phyloP scores from a whole-genome alignment of 768 basidiomycete species.

The Auriculariales sp. region DNA sequence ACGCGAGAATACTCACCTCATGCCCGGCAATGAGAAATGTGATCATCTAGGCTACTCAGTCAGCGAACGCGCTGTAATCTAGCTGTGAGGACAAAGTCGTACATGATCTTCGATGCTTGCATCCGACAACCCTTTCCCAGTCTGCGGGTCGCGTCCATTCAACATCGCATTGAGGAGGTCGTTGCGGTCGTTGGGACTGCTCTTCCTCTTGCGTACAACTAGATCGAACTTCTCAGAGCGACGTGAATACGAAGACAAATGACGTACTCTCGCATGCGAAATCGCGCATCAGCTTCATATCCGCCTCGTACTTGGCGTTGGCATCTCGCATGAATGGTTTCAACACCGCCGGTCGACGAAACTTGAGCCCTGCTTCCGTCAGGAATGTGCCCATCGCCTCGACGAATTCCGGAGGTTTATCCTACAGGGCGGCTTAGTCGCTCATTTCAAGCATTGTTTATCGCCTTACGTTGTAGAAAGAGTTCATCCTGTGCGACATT shows the following conservation, averaged over 20 bases:
- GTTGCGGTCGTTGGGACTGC: slow-evolving; percentile 22
- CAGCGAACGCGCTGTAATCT: background rate
- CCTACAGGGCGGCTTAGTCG: slow-evolving; percentile 10
- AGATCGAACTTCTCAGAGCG: background rate
- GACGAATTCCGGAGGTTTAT: slow-evolving; percentile 24
- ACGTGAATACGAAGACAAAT: background rate
- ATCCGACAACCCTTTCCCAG: slow-evolving; percentile 27
- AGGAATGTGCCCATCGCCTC: slow-evolving; percentile 28
- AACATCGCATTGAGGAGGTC: slow-evolving; percentile 35
- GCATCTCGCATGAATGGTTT: slow-evolving; percentile 20
- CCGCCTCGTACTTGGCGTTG: slow-evolving; percentile 24
- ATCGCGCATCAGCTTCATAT: slow-evolving; percentile 26
- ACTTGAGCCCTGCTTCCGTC: slow-evolving; percentile 21
- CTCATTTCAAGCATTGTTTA: too few relatives aligned
- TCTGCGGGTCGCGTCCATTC: slow-evolving; percentile 27
- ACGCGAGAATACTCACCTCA: slow-evolving; percentile 13
- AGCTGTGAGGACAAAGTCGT: slow-evolving; percentile 4
- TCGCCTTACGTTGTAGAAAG: slow-evolving; percentile 24
- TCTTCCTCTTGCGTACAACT: slow-evolving; percentile 26
- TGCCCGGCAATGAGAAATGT: slow-evolving; percentile 38
- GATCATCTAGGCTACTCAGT: slow-evolving; percentile 17
- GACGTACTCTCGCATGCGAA: slow-evolving; percentile 25
- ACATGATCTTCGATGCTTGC: slow-evolving; percentile 19
- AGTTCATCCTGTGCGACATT: slow-evolving; percentile 27
- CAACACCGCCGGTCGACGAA: slow-evolving; percentile 21